Evolutionary conservation across 176 grass and related monocot genomes (phyloP), one percentile per base, ranked within the genome.

Genomic region (Rhipidocladum racemiflorum): DNA sequence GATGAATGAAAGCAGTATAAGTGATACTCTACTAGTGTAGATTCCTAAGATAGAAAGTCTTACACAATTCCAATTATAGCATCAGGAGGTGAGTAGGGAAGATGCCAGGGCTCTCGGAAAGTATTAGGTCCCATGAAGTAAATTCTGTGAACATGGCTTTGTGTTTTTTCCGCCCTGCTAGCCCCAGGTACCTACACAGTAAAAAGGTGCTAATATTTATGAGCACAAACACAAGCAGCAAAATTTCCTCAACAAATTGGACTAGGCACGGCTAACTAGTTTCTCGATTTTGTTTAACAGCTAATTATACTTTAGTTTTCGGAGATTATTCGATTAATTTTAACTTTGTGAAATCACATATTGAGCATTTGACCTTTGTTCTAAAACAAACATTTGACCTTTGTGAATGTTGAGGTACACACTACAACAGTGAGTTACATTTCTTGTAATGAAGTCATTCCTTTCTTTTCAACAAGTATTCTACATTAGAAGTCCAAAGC

Each of bases 81-180:
- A 87, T 98, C 93, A 65, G 88, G 96, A 51, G 96, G 96, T 79
- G 96, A 98, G 78, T 98, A 98, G 32, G 92, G 92, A 62, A 98
- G 92, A 95, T 98, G 96, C 92, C 96, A 98, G 16, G 92, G 92
- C 83, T 98, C 96, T 78, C 91, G 86, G 75, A 98, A 98, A 54
- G 96, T 95, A 86, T 95, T 98, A 74, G 96, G 93, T 61, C 96
- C 96, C 96, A 98, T 98, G 87, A 98, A 98, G 75, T 98, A 93
- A 84, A 98, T 87, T 87, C 96, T 95, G 55, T 98, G 96, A 15
- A 88, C 92, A 90, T 98, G 96, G 71, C 96, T 95, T 83, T 98
- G 96, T 32, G 87, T 98, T 89, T 98, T 90, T 86, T 98, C 96
- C 38, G 70, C 96, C 87, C 88, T 88, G 84, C 91, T 98, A n/a